phyloP scores from a whole-genome alignment of 139 green algal species.

The Gonium pectorale region DNA sequence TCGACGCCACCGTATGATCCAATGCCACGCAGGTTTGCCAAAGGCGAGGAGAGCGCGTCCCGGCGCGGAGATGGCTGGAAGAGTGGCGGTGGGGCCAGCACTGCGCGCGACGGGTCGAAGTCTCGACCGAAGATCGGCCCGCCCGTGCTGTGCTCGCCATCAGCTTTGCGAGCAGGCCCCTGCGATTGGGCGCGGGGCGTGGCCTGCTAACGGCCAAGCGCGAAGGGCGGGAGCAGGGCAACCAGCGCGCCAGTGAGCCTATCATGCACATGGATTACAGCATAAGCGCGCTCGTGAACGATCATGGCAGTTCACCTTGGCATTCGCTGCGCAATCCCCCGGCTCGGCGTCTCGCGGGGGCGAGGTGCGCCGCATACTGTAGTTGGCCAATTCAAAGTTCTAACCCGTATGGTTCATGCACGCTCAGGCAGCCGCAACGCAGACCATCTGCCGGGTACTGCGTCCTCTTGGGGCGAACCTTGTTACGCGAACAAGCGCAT shows the following conservation, averaged over 20 bases:
- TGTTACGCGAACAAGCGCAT: too few species aligned
- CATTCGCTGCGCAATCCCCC: neutral
- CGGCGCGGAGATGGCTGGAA: slow-evolving; percentile 18
- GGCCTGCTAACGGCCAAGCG: neutral
- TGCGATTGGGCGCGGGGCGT: neutral
- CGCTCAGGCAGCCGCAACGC: neutral
- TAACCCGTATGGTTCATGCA: neutral
- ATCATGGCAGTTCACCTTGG: neutral
- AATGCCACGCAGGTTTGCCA: neutral
- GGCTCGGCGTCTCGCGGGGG: neutral
- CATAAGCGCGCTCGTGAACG: neutral
- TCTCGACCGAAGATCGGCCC: slow-evolving; percentile 6
- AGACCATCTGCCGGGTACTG: neutral
- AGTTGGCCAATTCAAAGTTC: neutral
- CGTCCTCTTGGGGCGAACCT: too few species aligned
- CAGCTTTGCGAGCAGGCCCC: neutral
- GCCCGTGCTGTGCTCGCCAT: neutral
- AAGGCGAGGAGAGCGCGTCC: neutral
- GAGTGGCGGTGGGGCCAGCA: slow-evolving; percentile 8
- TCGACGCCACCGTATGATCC: neutral
- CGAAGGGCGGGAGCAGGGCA: neutral
- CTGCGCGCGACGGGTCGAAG: neutral
- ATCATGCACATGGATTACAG: neutral
- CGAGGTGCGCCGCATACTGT: neutral
- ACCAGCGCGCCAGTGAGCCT: neutral